phyloP scores from a whole-genome alignment of 2,329 filamentous ascomycete species.

The Fusarium newnesense region DNA sequence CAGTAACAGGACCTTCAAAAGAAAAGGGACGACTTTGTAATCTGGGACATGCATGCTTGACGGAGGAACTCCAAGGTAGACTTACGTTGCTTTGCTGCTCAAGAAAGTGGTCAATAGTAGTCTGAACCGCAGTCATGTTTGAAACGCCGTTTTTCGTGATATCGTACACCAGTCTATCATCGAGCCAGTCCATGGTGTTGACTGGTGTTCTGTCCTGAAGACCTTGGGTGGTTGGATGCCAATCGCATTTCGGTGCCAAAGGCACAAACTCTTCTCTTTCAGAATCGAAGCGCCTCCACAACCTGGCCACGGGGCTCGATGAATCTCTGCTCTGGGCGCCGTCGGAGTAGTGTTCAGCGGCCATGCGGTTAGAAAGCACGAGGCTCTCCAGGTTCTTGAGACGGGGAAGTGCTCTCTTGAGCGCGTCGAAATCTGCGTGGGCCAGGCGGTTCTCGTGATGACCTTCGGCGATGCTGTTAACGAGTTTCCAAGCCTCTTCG shows the following conservation, averaged over 20 bases:
- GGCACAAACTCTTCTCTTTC: neutral
- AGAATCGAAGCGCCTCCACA: neutral
- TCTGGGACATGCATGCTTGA: no score
- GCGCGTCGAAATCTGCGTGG: neutral
- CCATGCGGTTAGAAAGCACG: neutral
- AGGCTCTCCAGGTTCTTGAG: neutral
- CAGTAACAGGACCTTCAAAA: neutral
- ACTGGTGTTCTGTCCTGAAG: neutral
- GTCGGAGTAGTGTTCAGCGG: neutral
- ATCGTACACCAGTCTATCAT: neutral
- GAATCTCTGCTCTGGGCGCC: neutral
- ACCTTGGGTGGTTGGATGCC: neutral
- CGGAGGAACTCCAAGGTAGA: neutral
- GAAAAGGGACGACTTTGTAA: no score
- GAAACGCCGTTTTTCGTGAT: neutral
- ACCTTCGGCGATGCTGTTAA: neutral
- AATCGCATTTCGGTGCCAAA: neutral
- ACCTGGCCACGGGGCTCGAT: neutral
- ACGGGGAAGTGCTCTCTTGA: neutral
- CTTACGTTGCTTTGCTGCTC: neutral
- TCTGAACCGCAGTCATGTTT: neutral
- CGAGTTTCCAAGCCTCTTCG: neutral
- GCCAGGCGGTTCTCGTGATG: neutral
- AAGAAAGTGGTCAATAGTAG: neutral
- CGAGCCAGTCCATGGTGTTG: neutral